These are phyloP conservation scores for Durio zibethinus DNA, from an alignment of 345 rosid species.

Conservation along the genomic window DNA sequence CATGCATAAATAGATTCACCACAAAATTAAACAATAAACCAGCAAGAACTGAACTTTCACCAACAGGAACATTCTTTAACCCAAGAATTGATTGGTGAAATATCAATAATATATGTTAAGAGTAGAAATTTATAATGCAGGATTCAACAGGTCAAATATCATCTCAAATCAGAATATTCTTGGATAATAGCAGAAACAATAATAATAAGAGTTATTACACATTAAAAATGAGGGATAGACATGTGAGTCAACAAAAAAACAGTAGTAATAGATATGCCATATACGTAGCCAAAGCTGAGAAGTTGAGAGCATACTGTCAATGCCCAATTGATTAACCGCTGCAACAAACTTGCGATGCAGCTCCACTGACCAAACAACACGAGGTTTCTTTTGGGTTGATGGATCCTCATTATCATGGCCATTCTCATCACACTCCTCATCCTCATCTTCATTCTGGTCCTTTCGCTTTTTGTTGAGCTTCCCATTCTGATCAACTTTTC, in stretches of 20 bases:
- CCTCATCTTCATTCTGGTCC: conserved; percentile 75
- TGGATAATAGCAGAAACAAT: not conserved
- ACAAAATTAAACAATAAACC: not conserved
- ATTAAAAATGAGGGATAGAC: not conserved
- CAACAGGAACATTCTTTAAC: conserved; percentile 57
- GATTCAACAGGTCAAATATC: not conserved
- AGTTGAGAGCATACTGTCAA: conserved; percentile 59
- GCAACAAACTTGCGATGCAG: conserved; percentile 70
- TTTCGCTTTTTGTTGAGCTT: conserved; percentile 63
- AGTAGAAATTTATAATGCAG: not conserved
- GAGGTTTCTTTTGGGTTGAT: conserved; percentile 72
- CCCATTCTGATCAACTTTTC: conserved; percentile 47
- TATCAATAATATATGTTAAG: not conserved
- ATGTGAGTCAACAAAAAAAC: not conserved
- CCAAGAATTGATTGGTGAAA: conserved; percentile 40
- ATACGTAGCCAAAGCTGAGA: conserved; percentile 5
- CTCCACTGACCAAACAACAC: conserved; percentile 81
- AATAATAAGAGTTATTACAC: not conserved
- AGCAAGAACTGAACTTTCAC: conserved; percentile 29
- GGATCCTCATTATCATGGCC: conserved; percentile 50
- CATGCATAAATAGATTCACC: not conserved
- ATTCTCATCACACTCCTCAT: conserved; percentile 55
- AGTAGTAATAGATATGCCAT: not conserved
- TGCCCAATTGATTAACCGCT: conserved; percentile 74
- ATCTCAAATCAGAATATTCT: not conserved